phyloP scores from a whole-genome alignment of 2,329 filamentous ascomycete species.

The Fusarium irregulare region DNA sequence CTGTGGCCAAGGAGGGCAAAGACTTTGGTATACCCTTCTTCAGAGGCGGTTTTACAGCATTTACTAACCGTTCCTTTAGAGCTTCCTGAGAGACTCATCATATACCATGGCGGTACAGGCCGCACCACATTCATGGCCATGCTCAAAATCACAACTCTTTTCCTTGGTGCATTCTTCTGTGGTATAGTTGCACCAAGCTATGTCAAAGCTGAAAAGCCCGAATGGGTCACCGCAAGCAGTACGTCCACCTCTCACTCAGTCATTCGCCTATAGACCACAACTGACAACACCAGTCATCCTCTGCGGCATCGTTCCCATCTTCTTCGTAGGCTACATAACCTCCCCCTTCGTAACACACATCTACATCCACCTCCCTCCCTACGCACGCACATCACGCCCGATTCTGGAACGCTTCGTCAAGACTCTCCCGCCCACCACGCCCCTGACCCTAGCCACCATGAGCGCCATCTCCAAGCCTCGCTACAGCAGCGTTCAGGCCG shows the following conservation, averaged over 20 bases:
- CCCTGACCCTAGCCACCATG: slow-evolving; percentile 66
- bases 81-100: slow-evolving; percentile 69
- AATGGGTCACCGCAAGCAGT: slow-evolving; percentile 53
- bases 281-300: slow-evolving; percentile 60
- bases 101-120: slow-evolving; percentile 80
- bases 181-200: slow-evolving; percentile 72
- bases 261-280: not conserved
- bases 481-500: slow-evolving; percentile 56
- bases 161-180: slow-evolving; percentile 74
- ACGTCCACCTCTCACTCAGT: slow-evolving; percentile 35
- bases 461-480: slow-evolving; percentile 66
- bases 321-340: slow-evolving; percentile 72
- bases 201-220: slow-evolving; percentile 54
- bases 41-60: no score
- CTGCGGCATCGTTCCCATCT: slow-evolving; percentile 72
- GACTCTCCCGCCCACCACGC: slow-evolving; percentile 57
- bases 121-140: slow-evolving; percentile 75
- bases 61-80: slow-evolving; percentile 47
- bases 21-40: slow-evolving; percentile 17
- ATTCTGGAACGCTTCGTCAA: slow-evolving; percentile 65
- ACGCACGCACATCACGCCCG: slow-evolving; percentile 70
- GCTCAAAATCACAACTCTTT: slow-evolving; percentile 76
- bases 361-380: slow-evolving; percentile 74
- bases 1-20: slow-evolving; percentile 37
- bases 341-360: slow-evolving; percentile 79